Conservation (phyloP, 2,329 filamentous ascomycete genomes). For the Monilinia aucupariae region DNA sequence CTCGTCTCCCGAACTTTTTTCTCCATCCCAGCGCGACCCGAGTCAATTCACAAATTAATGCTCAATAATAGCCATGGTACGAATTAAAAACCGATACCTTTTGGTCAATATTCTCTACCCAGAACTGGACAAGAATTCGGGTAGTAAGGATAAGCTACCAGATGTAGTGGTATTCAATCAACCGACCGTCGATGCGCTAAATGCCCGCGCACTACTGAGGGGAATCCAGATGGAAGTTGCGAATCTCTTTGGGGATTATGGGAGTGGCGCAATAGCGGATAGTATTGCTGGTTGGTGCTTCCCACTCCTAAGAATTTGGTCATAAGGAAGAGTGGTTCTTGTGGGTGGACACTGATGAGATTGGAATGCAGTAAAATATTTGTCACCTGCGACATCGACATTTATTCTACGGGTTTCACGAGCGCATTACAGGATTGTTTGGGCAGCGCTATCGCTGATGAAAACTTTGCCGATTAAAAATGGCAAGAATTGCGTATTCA, state of each 20-base stretch:
- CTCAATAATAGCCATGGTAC: constrained; percentile 62
- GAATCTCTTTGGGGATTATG: constrained; percentile 82
- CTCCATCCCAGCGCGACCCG: neutral
- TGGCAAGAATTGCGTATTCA: constrained; percentile 67
- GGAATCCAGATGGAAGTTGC: constrained; percentile 66
- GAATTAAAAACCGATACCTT: constrained; percentile 92
- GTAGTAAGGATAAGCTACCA: constrained; percentile 41
- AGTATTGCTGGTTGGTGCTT: constrained; percentile 57
- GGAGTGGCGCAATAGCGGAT: constrained; percentile 65
- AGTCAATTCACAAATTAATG: neutral
- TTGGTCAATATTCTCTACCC: constrained; percentile 93
- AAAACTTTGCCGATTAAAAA: constrained; percentile 55
- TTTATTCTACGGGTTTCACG: constrained; percentile 83
- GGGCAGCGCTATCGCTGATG: constrained; percentile 82
- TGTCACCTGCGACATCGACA: constrained; percentile 86
- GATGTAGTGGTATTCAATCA: constrained; percentile 68
- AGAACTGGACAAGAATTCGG: constrained; percentile 37
- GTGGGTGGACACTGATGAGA: neutral
- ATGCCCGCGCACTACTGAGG: constrained; percentile 57
- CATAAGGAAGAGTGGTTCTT: neutral
- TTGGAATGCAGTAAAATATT: constrained; percentile 69
- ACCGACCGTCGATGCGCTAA: constrained; percentile 69
- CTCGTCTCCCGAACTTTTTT: constrained; percentile 16
- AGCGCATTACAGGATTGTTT: constrained; percentile 78
- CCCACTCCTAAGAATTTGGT: neutral